These are phyloP conservation scores for Sclerotinia minor DNA, from an alignment of 2,329 filamentous ascomycete genomes.

Conservation along the genomic window DNA sequence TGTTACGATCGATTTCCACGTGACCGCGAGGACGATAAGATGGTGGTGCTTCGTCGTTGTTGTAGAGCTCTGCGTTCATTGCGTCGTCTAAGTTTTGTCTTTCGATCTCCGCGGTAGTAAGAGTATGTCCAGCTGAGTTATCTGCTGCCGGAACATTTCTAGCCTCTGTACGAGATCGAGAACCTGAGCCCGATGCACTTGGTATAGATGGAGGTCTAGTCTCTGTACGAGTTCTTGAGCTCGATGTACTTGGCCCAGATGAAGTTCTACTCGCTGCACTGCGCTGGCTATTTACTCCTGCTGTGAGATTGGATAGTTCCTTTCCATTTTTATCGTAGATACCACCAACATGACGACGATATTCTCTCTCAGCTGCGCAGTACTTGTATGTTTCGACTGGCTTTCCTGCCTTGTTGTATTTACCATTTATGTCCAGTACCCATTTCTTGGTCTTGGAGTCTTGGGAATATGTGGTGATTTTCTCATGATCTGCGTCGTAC, in stretches of 20 bases:
- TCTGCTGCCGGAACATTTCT: no score
- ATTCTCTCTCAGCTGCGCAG: not conserved
- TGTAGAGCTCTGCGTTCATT: not conserved
- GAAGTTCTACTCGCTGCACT: not conserved
- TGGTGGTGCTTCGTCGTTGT: not conserved
- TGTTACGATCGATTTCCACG: no score
- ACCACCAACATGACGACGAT: not conserved
- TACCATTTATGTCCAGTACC: not conserved
- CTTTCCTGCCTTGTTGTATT: not conserved
- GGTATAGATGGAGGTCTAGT: not conserved
- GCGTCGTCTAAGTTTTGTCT: not conserved
- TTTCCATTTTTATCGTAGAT: no score
- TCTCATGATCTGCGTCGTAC: not conserved
- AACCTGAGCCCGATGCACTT: not conserved
- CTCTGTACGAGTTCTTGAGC: not conserved
- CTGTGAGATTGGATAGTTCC: not conserved
- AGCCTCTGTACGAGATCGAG: not conserved
- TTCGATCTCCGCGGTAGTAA: not conserved
- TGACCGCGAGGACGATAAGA: no score
- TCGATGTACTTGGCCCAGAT: no score
- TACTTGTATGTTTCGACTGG: not conserved
- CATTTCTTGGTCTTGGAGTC: not conserved
- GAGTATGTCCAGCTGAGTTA: not conserved
- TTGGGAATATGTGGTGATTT: not conserved
- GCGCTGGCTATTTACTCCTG: not conserved